Base-by-base conservation (phyloP, 805 yeast species). In the Pichia ethanolica region DNA sequence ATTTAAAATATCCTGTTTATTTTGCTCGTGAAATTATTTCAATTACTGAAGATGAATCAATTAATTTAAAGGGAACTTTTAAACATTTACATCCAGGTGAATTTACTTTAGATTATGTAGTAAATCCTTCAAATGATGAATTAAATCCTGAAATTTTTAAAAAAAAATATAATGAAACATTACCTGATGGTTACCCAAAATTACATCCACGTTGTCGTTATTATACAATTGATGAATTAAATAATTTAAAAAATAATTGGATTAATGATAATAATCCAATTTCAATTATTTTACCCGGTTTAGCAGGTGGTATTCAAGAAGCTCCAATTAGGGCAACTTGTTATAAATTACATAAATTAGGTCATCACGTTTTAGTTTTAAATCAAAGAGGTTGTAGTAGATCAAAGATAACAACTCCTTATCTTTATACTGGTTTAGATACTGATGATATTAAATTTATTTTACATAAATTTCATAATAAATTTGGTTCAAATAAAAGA, bases 271-370 rank as follows among this genome's bases (percentile, higher is more conserved):
- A 69, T 9, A 72, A 71, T 52, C 90, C 90, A 5, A 68, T 86
- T 44, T 71, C 81, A 25, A 68, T 86, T 34, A 77, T 83, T 8
- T 65, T 76, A 44, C 91, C 86, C 59, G 95, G 93, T 2, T 70
- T 86, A 37, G 83, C 86, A 30, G 91, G 93, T 51, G 95, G 95
- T 1, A 81, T 88, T 13, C 86, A 82, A 57, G 93, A 86, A 62
- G 80, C 86, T 25, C 82, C 82, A 50, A 77, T 85, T 43, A 72
- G 89, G 53, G 75, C 83, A 8, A 67, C 81, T 37, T 65, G 79
- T 36, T 67, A 69, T 42, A 63, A 67, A 25, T 64, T 82, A 44
- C 71, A 75, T 34, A 57, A 62, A 1, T 68, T 48, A 58, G 69
- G 53, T 72, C 81, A 61, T 79, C 83, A 65, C 25, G 60, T 81